phyloP scores from a whole-genome alignment of 108 stramenopile genomes.

The Nitzschia inconspicua region DNA sequence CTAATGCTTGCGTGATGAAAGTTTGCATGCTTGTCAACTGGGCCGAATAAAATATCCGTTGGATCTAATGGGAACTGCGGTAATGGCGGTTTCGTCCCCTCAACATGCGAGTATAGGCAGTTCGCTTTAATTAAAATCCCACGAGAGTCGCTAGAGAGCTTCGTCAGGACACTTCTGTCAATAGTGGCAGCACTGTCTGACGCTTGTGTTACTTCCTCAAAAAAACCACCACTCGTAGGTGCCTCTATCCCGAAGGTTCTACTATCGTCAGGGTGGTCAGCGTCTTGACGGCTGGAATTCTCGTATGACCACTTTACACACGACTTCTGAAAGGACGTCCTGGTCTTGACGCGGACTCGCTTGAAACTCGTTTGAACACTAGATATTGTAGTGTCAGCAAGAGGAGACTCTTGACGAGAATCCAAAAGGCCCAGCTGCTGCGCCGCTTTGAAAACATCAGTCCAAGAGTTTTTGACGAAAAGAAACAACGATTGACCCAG shows the following conservation, averaged over 20 bases:
- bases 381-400: too few species aligned
- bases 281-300: too few species aligned
- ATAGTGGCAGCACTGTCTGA: background rate
- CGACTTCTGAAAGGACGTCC: too few species aligned
- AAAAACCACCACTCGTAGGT: constrained; percentile 5
- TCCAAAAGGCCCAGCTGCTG: constrained; percentile 11
- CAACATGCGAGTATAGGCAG: constrained; percentile 30
- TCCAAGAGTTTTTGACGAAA: constrained; percentile 20
- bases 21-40: constrained; percentile 23
- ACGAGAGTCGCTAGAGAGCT: background rate
- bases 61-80: constrained; percentile 38
- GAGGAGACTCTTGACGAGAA: constrained; percentile 5
- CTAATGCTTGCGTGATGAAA: constrained; percentile 4
- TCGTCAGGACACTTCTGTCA: background rate
- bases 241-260: too few species aligned
- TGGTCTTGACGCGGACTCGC: too few species aligned
- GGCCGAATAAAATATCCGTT: constrained; percentile 24
- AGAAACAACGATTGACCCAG: constrained; percentile 13
- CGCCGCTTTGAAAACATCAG: constrained; percentile 11
- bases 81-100: constrained; percentile 34
- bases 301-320: too few species aligned
- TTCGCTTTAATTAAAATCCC: constrained; percentile 10
- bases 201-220: background rate
- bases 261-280: too few species aligned
- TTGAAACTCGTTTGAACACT: too few species aligned